Percentiles rank a stretch among this genome's conserved stretches.
Evolutionary conservation across 371 early-diverging fungal genomes (phyloP).

Genomic region (Mucor plumbeus): DNA sequence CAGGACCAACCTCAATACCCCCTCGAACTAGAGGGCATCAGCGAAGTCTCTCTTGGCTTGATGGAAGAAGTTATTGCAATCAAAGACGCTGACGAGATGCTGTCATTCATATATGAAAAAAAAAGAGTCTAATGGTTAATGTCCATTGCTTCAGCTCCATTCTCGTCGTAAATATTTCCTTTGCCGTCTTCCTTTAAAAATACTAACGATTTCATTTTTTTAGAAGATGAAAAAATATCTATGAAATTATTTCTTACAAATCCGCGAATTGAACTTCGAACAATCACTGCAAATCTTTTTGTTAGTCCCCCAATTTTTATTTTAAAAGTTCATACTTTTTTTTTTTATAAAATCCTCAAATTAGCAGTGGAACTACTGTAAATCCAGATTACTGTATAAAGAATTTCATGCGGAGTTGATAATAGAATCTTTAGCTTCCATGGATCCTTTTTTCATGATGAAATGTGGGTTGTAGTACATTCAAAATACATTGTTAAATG

Average conservation of each 20-base stretch:
- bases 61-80: constrained; percentile 20
- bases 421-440: neutral
- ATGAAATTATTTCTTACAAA: constrained; percentile 1
- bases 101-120: constrained; percentile 21
- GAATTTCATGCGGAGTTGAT: constrained; percentile 4
- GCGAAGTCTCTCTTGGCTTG: constrained; percentile 17
- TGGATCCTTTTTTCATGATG: neutral
- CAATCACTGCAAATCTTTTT: neutral
- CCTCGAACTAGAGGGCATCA: constrained; percentile 18
- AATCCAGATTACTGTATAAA: too few relatives aligned
- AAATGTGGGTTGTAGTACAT: neutral
- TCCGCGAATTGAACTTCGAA: constrained; percentile 2
- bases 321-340: neutral
- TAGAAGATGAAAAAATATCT: constrained; percentile 6
- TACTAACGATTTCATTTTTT: constrained; percentile 10
- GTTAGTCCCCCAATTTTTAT: neutral
- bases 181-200: constrained; percentile 16
- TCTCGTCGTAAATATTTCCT: constrained; percentile 12
- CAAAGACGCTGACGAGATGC: constrained; percentile 23
- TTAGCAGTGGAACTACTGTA: constrained; percentile 20
- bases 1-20: constrained; percentile 13
- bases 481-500: neutral
- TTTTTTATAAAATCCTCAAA: neutral
- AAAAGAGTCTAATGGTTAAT: constrained; percentile 20
- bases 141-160: constrained; percentile 8